Evolutionary conservation across 768 basidiomycete species (phyloP).

Genomic region (Lentinula guzmanii): DNA sequence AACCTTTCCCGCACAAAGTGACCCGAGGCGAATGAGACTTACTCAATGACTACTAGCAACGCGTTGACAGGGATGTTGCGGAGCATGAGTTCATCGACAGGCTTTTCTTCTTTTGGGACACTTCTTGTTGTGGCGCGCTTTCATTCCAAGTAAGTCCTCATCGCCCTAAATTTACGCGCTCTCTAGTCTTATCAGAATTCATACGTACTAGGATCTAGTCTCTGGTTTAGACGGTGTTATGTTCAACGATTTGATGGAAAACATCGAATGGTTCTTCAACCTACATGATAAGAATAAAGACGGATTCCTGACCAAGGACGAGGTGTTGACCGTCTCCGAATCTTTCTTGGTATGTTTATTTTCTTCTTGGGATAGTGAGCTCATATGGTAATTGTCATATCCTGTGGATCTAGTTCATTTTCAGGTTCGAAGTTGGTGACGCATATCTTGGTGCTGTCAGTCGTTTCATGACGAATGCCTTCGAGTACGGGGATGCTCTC

Average conservation of each 20-base stretch:
- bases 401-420: conserved; percentile 74
- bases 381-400: not conserved
- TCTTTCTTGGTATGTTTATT: conserved; percentile 68
- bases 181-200: not conserved
- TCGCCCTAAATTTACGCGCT: not conserved
- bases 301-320: conserved; percentile 92
- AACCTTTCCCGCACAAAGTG: conserved; percentile 5
- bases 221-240: conserved; percentile 86
- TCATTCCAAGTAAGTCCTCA: conserved; percentile 71
- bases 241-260: conserved; percentile 97
- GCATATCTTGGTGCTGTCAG: conserved; percentile 95
- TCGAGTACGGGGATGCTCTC: conserved; percentile 97
- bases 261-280: conserved; percentile 98
- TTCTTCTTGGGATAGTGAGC: not conserved
- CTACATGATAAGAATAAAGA: conserved; percentile 96
- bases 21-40: conserved; percentile 5
- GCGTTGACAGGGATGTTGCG: conserved; percentile 83
- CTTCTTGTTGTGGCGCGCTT: conserved; percentile 69
- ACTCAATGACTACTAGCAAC: conserved; percentile 45
- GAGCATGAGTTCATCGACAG: conserved; percentile 96
- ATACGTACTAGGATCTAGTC: conserved; percentile 66
- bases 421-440: conserved; percentile 95
- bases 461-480: conserved; percentile 96
- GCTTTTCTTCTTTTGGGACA: conserved; percentile 95
- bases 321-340: conserved; percentile 92